Percentiles rank a stretch among this genome's conserved stretches.
Conservation (phyloP, 352 stramenopile genomes). For the Thalassiosira sp. region DNA sequence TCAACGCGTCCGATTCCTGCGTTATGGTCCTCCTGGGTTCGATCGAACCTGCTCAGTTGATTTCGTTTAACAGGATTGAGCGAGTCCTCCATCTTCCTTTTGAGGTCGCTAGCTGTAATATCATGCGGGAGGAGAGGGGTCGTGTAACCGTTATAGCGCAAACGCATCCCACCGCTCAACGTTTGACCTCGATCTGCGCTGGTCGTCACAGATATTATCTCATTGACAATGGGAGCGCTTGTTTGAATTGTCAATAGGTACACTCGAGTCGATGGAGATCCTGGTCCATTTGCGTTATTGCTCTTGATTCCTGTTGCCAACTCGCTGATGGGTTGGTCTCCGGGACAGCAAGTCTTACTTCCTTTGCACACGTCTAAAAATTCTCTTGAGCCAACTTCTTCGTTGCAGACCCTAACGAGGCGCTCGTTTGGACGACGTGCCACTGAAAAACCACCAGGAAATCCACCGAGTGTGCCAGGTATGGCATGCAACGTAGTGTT, state of each 20-base stretch:
- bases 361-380: constrained; percentile 46
- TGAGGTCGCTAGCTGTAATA: constrained; percentile 80
- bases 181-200: constrained; percentile 86
- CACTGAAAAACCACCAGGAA: constrained; percentile 89
- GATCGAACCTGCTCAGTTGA: constrained; percentile 40
- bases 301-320: constrained; percentile 54
- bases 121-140: constrained; percentile 83
- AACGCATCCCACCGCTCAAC: constrained; percentile 84
- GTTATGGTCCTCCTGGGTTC: constrained; percentile 18
- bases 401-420: constrained; percentile 52
- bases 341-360: constrained; percentile 42
- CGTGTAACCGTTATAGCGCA: constrained; percentile 64
- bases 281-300: constrained; percentile 93
- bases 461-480: constrained; percentile 91
- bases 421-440: constrained; percentile 65
- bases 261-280: constrained; percentile 88
- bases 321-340: constrained; percentile 52
- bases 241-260: constrained; percentile 92
- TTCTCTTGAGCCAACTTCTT: constrained; percentile 31
- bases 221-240: constrained; percentile 84
- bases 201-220: constrained; percentile 91
- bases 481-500: constrained; percentile 86
- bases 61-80: constrained; percentile 65
- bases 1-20: constrained; percentile 54
- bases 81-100: constrained; percentile 72